phyloP scores from a whole-genome alignment of 495 filamentous ascomycete species.

The Cercophora sp. region DNA sequence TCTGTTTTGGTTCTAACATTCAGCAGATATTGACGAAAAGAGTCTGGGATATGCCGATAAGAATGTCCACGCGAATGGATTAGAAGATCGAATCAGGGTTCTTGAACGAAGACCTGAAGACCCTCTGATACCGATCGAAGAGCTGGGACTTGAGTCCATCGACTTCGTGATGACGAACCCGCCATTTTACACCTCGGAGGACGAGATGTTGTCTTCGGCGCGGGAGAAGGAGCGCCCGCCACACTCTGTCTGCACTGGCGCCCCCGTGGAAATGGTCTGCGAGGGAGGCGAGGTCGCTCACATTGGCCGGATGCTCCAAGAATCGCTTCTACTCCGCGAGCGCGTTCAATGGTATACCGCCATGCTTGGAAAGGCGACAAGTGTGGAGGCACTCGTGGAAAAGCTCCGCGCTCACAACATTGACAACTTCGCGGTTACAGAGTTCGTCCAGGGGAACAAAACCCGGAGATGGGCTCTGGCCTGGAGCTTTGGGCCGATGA shows the following conservation, averaged over 20 bases:
- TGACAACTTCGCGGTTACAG: constrained; percentile 77
- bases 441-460: constrained; percentile 73
- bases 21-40: constrained; percentile 70
- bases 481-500: constrained; percentile 73
- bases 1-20: neutral
- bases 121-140: constrained; percentile 58
- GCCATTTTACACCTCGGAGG: constrained; percentile 77
- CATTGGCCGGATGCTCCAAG: constrained; percentile 66
- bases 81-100: constrained; percentile 63
- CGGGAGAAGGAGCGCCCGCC: constrained; percentile 63
- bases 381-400: constrained; percentile 60
- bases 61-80: constrained; percentile 61
- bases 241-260: constrained; percentile 76
- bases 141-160: constrained; percentile 52
- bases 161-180: constrained; percentile 96
- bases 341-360: constrained; percentile 81
- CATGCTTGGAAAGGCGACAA: constrained; percentile 83
- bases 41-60: constrained; percentile 59
- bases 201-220: constrained; percentile 64
- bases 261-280: constrained; percentile 82
- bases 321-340: constrained; percentile 59
- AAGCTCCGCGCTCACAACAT: constrained; percentile 55
- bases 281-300: constrained; percentile 81
- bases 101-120: constrained; percentile 48
- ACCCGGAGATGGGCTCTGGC: constrained; percentile 85